Evolutionary conservation across 306 rosid genomes (phyloP).

Genomic region (Quercus variabilis): DNA sequence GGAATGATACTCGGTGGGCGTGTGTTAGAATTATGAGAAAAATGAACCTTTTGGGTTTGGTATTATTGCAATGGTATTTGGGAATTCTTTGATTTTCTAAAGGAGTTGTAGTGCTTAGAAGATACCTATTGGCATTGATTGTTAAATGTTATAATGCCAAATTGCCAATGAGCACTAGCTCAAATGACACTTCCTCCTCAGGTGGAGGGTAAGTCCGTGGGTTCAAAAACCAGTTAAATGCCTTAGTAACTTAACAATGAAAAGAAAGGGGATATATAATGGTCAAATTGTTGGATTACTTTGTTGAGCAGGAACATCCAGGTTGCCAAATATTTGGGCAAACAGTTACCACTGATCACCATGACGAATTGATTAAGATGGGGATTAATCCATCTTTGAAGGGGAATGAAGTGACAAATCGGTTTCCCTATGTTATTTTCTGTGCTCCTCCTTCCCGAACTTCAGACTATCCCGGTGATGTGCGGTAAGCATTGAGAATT

Average conservation of each 20-base stretch:
- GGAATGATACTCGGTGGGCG: neutral
- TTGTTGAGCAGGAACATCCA: constrained; percentile 55
- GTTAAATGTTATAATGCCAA: neutral
- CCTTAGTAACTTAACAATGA: no score
- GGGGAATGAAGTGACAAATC: constrained; percentile 37
- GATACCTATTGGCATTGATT: neutral
- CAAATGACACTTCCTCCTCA: no score
- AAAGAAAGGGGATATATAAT: neutral
- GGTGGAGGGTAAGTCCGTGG: no score
- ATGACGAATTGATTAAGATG: constrained; percentile 62
- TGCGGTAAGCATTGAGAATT: constrained; percentile 46
- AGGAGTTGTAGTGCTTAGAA: neutral
- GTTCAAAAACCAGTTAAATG: no score
- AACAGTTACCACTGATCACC: constrained; percentile 75
- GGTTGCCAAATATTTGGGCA: constrained; percentile 78
- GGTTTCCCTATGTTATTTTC: constrained; percentile 74
- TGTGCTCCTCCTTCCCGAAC: constrained; percentile 88
- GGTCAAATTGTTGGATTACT: neutral
- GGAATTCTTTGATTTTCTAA: neutral
- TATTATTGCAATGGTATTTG: neutral
- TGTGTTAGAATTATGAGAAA: neutral
- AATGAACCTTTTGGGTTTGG: neutral
- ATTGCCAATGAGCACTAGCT: no score
- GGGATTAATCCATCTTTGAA: constrained; percentile 77
- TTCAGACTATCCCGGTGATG: constrained; percentile 68